Conservation (phyloP, 176 grass and related monocot species). For the Pontederia crassipes region DNA sequence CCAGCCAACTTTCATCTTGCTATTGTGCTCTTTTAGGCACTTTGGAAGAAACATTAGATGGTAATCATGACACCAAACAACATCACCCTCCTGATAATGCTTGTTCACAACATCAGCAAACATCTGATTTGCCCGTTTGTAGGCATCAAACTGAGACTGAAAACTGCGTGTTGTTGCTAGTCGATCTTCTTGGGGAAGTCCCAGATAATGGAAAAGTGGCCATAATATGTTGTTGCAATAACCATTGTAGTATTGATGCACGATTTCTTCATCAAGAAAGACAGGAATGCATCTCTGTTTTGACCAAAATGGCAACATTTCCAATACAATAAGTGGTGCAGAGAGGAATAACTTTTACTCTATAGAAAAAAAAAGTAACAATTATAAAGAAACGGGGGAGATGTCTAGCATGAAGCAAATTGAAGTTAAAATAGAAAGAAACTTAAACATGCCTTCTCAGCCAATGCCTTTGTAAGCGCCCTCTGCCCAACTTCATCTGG, state of each 20-base stretch:
- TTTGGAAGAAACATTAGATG: constrained; percentile 98
- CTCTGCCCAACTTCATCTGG: constrained; percentile 82
- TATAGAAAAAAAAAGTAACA: no score
- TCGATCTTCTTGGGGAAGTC: constrained; percentile 92
- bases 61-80: constrained; percentile 99
- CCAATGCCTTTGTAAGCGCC: constrained; percentile 75
- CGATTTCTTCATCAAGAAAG: constrained; percentile 97
- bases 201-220: constrained; percentile 98
- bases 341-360: no score
- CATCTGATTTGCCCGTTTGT: constrained; percentile 98
- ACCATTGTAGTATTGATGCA: constrained; percentile 97
- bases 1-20: constrained; percentile 98
- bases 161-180: constrained; percentile 94
- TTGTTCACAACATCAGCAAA: constrained; percentile 94
- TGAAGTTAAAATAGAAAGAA: constrained; percentile 4
- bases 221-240: constrained; percentile 99
- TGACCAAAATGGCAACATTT: neutral
- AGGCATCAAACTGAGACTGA: constrained; percentile 85
- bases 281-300: constrained; percentile 96
- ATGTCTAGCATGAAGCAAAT: neutral
- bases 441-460: constrained; percentile 57
- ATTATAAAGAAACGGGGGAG: no score
- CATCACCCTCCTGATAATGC: constrained; percentile 98
- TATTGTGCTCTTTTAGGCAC: constrained; percentile 90
- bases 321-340: no score